These are phyloP conservation scores for Hypholoma sublateritium DNA, from an alignment of 768 basidiomycete species.

Conservation along the genomic window DNA sequence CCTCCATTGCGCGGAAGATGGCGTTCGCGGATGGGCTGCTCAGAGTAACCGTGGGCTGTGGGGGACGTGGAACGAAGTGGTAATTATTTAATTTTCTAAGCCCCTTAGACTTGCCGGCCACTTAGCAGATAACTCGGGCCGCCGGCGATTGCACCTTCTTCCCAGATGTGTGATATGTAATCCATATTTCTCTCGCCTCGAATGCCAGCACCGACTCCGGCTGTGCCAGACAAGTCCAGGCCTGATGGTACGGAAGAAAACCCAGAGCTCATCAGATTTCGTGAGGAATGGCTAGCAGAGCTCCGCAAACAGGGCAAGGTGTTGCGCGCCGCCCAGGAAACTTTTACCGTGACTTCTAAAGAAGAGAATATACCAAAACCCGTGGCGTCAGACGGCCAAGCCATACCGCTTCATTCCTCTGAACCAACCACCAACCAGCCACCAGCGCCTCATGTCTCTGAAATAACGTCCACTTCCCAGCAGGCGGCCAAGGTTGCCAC, in stretches of 20 bases:
- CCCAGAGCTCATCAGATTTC: conserved; percentile 66
- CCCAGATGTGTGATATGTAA: conserved; percentile 1
- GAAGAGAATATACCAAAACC: not conserved
- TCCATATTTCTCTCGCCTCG: conserved; percentile 15
- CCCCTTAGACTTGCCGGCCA: not conserved
- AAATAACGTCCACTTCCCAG: not conserved
- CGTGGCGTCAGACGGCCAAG: too few species aligned
- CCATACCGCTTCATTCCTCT: not conserved
- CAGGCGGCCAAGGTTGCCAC: conserved; percentile 1
- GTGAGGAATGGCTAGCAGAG: conserved; percentile 74
- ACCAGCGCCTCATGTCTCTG: not conserved
- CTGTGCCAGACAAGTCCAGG: conserved; percentile 9
- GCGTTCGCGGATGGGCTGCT: conserved; percentile 1
- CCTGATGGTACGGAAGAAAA: conserved; percentile 40
- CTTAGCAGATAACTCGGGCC: conserved; percentile 20
- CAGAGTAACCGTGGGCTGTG: conserved; percentile 5
- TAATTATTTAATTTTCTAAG: conserved; percentile 8
- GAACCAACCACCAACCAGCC: not conserved
- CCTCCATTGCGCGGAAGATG: conserved; percentile 53
- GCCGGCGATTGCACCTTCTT: not conserved
- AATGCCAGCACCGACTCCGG: conserved; percentile 18
- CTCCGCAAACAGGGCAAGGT: conserved; percentile 40
- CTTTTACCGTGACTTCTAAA: not conserved
- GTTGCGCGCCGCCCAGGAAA: not conserved
- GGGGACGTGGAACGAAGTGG: conserved; percentile 20